Conservation (phyloP, 441 rosid species). For the Codiaeum variegatum region DNA sequence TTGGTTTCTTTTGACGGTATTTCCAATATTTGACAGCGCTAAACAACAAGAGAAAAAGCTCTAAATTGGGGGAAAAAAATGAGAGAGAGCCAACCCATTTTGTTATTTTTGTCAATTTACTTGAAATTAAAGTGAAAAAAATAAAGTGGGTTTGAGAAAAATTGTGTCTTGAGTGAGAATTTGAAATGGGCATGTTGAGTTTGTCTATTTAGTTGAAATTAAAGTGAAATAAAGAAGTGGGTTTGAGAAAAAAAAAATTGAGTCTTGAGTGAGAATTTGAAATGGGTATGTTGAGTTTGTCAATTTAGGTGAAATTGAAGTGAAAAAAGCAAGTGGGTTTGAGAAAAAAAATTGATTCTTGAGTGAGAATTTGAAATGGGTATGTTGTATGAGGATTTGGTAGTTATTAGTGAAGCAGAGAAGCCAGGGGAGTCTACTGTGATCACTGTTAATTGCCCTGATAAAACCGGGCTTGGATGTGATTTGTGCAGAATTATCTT, state of each 20-base stretch:
- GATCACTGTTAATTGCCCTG: slow-evolving; percentile 63
- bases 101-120: neutral
- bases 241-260: neutral
- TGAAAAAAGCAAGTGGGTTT: neutral
- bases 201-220: neutral
- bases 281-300: slow-evolving; percentile 50
- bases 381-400: slow-evolving; percentile 46
- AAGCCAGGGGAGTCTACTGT: slow-evolving; percentile 38
- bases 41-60: slow-evolving; percentile 8
- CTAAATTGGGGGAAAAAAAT: neutral
- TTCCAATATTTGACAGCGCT: slow-evolving; percentile 18
- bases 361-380: slow-evolving; percentile 31
- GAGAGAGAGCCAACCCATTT: neutral
- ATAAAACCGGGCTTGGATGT: slow-evolving; percentile 66
- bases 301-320: neutral
- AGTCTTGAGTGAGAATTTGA: neutral
- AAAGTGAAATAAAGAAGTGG: slow-evolving; percentile 1
- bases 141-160: slow-evolving; percentile 4
- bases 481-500: slow-evolving; percentile 57
- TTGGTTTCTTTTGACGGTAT: slow-evolving; percentile 23
- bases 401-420: slow-evolving; percentile 43
- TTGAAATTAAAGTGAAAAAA: neutral
- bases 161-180: neutral
- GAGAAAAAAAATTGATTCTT: neutral
- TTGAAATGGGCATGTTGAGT: slow-evolving; percentile 44